These are phyloP conservation scores for Mycena floridula DNA, from an alignment of 768 basidiomycete species.

Conservation along the genomic window DNA sequence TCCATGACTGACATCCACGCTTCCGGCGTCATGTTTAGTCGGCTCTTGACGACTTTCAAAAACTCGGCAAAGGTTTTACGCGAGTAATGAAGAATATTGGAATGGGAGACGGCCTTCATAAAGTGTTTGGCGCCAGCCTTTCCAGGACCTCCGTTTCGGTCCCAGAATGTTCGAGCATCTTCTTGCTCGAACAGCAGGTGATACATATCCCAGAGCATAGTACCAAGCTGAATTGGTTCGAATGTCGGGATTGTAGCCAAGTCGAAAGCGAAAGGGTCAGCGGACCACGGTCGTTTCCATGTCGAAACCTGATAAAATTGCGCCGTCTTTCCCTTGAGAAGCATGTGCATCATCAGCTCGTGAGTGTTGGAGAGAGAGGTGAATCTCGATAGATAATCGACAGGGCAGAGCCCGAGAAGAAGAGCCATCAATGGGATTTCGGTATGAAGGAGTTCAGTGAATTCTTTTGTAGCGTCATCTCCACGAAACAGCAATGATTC, in stretches of 20 bases:
- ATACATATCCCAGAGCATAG: slow-evolving; percentile 32
- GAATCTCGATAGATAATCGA: slow-evolving; percentile 28
- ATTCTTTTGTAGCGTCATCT: slow-evolving; percentile 23
- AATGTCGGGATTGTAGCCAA: slow-evolving; percentile 6
- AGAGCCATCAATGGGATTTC: slow-evolving; percentile 27
- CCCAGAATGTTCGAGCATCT: slow-evolving; percentile 15
- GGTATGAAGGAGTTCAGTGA: slow-evolving; percentile 22
- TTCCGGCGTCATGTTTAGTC: slow-evolving; percentile 11
- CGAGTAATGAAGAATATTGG: slow-evolving; percentile 28
- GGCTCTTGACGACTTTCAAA: slow-evolving; percentile 20
- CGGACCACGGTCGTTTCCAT: slow-evolving; percentile 28
- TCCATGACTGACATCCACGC: slow-evolving; percentile 29
- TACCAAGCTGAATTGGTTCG: slow-evolving; percentile 23
- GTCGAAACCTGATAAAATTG: slow-evolving; percentile 31
- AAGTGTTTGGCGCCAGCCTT: slow-evolving; percentile 1
- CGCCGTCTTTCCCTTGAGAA: slow-evolving; percentile 1
- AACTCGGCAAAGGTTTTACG: slow-evolving; percentile 33
- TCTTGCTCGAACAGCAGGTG: slow-evolving; percentile 31
- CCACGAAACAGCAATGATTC: slow-evolving; percentile 21
- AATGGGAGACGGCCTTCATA: slow-evolving; percentile 2
- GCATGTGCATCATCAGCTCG: slow-evolving; percentile 17
- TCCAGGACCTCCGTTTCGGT: slow-evolving; percentile 2
- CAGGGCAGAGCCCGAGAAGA: slow-evolving; percentile 28
- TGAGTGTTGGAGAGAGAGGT: slow-evolving; percentile 28
- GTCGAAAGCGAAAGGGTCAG: slow-evolving; percentile 13